phyloP scores from a whole-genome alignment of 345 rosid species.

The Bruguiera parviflora region DNA sequence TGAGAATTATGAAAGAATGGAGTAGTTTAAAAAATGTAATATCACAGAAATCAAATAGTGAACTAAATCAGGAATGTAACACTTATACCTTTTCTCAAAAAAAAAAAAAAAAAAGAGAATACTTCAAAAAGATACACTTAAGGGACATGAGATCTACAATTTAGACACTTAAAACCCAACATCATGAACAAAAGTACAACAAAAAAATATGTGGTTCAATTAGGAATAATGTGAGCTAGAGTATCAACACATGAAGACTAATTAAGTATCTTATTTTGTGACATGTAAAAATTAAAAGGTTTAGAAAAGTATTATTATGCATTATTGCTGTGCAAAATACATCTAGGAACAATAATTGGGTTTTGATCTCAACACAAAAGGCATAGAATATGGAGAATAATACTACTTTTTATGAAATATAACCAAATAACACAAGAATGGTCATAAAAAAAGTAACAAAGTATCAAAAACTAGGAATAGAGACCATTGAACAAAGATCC shows the following conservation, averaged over 20 bases:
- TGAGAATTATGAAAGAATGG: background rate
- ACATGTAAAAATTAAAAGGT: background rate
- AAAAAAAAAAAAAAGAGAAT: background rate
- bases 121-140: background rate
- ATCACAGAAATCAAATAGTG: background rate
- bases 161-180: background rate
- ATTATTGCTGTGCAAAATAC: background rate
- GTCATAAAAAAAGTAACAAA: background rate
- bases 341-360: background rate
- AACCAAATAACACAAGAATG: background rate
- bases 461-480: background rate
- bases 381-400: background rate
- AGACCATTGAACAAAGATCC: background rate
- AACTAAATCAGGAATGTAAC: background rate
- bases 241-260: background rate
- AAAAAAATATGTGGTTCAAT: background rate
- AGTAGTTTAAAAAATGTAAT: background rate
- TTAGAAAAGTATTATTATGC: background rate
- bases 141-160: background rate
- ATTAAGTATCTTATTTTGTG: background rate
- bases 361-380: background rate
- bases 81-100: background rate
- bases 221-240: background rate
- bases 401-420: background rate
- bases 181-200: background rate